phyloP scores from a whole-genome alignment of 805 yeast species.

The Priceomyces carsonii region DNA sequence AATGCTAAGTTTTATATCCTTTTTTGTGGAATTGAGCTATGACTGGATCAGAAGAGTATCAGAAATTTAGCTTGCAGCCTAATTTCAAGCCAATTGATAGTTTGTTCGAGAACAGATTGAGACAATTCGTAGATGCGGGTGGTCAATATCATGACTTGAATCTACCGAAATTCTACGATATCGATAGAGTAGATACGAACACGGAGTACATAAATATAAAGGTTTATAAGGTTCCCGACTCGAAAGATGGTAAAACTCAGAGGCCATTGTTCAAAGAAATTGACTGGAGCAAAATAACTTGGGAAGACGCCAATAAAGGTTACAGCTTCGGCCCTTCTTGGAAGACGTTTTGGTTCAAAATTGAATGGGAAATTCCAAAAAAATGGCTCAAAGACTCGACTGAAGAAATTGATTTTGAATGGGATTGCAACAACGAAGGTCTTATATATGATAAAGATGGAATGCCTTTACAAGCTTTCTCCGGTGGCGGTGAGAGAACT shows the following conservation, averaged over 20 bases:
- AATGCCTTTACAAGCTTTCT: slow-evolving; percentile 76
- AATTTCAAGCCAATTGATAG: slow-evolving; percentile 75
- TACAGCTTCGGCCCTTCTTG: slow-evolving; percentile 91
- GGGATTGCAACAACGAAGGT: slow-evolving; percentile 89
- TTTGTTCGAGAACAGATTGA: slow-evolving; percentile 68
- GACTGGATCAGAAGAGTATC: slow-evolving; percentile 12
- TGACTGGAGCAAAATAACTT: slow-evolving; percentile 48
- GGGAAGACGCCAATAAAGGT: slow-evolving; percentile 64
- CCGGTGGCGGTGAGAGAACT: slow-evolving; percentile 81
- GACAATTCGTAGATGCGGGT: slow-evolving; percentile 70
- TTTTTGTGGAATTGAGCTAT: too few species aligned
- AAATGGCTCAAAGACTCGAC: slow-evolving; percentile 49
- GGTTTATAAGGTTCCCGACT: slow-evolving; percentile 75
- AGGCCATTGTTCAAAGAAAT: slow-evolving; percentile 64
- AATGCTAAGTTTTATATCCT: too few species aligned
- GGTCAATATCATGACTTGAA: slow-evolving; percentile 75
- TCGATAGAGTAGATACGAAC: slow-evolving; percentile 50
- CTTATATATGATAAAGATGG: slow-evolving; percentile 70
- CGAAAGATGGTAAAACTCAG: slow-evolving; percentile 39
- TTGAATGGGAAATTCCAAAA: slow-evolving; percentile 63
- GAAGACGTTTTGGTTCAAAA: slow-evolving; percentile 93
- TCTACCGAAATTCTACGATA: slow-evolving; percentile 79
- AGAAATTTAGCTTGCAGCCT: slow-evolving; percentile 45
- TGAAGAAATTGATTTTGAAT: slow-evolving; percentile 64
- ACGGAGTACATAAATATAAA: slow-evolving; percentile 51